Evolutionary conservation across 345 rosid genomes (phyloP), one percentile per base, ranked within the genome.

Genomic region (Salix caprea): DNA sequence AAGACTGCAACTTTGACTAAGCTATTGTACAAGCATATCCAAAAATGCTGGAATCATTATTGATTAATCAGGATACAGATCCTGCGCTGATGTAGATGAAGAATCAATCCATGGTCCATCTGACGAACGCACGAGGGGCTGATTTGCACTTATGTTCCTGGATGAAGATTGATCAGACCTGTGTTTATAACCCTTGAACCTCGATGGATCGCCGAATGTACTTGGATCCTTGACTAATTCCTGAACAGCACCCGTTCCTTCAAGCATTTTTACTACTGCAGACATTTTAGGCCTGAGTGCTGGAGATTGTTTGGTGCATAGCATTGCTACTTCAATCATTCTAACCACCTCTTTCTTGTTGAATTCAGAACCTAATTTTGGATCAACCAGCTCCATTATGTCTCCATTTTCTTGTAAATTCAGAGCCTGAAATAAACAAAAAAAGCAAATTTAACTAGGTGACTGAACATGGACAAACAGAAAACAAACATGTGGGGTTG

Each of bases 181-280:
- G 26, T 72, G 28, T 75, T 74, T 78, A 15, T 72, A 64, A 32
- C 83, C 88, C 67, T 76, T 81, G 71, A 87, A 90, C 79, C 88
- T 80, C 72, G 83, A 48, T 74, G 87, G 89, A 50, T 83, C 88
- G 14, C 80, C 74, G n/a, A 46, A 73, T 73, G 5, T 76, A 36
- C 80, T 78, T 10, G 82, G 30, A 65, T 83, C 89, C n/a, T 85
- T 82, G 9, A 52, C 65, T 71, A 75, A 1, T 24, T 85, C 87
- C 2, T 85, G 91, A 62, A 90, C 82, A 14, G 75, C 65, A 76
- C 56, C 74, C 8, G 67, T 61, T 69, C 90, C 90, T 77, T 88
- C 90, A 0, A 90, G 82, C 88, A 86, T 87, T n/a, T 74, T 83
- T 65, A 85, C 89, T 1, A 84, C 91, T 80, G 85, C 88, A n/a